These are phyloP conservation scores for Plasmodium cynomolgi DNA, from an alignment of 169 alveolate species.

Conservation along the genomic window DNA sequence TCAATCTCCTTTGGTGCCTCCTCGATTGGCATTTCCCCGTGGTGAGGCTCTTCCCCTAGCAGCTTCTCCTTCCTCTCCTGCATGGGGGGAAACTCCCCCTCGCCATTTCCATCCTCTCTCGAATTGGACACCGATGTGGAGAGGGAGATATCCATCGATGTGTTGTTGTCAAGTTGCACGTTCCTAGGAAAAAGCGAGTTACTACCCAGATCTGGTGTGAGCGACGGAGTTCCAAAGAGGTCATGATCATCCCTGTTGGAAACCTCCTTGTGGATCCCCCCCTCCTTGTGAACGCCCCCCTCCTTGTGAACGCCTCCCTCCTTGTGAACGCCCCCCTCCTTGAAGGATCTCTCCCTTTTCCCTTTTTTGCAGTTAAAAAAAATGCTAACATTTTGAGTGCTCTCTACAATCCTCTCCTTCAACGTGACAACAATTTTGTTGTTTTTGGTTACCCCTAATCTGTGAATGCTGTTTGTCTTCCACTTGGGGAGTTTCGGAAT, in stretches of 20 bases:
- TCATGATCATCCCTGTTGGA: background rate
- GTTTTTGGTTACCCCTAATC: slow-evolving; percentile 53
- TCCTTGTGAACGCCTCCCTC: too few relatives aligned
- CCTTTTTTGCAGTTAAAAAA: slow-evolving; percentile 2
- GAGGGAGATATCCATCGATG: background rate
- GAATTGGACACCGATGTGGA: background rate
- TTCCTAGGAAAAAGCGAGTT: background rate
- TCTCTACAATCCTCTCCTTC: slow-evolving; percentile 15
- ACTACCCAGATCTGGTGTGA: background rate
- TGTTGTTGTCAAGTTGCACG: background rate
- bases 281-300: background rate
- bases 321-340: background rate
- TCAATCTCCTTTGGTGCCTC: background rate
- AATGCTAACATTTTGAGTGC: slow-evolving; percentile 12
- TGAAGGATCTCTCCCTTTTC: background rate
- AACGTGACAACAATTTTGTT: slow-evolving; percentile 24
- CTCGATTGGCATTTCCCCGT: background rate
- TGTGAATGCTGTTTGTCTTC: slow-evolving; percentile 51
- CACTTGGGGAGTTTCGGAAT: slow-evolving; percentile 70
- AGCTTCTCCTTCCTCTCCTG: background rate
- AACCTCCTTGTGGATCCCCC: background rate
- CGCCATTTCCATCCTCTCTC: background rate
- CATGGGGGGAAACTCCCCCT: background rate
- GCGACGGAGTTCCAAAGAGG: background rate
- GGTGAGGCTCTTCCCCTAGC: background rate